phyloP scores from a whole-genome alignment of 768 basidiomycete species.

The Boletus tomentosulus region DNA sequence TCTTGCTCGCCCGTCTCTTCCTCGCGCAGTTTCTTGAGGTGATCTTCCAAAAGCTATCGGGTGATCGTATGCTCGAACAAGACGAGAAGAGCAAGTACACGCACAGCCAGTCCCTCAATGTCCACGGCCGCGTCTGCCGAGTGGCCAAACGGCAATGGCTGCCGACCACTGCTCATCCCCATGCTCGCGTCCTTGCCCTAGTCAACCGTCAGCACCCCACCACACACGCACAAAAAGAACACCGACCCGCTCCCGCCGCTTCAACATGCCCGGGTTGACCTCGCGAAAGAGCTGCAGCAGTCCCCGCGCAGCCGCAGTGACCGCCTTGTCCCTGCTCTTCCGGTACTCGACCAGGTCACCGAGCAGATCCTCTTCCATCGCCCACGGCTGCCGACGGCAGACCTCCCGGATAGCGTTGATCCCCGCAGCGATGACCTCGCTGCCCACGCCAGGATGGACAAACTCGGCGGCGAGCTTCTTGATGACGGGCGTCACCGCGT shows the following conservation, averaged over 20 bases:
- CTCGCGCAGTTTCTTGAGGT: conserved; percentile 66
- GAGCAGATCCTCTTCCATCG: conserved; percentile 92
- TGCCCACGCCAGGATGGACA: conserved; percentile 93
- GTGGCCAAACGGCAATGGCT: conserved; percentile 82
- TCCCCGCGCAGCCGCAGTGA: conserved; percentile 84
- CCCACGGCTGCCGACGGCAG: conserved; percentile 92
- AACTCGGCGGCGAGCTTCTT: conserved; percentile 93
- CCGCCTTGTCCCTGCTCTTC: conserved; percentile 93
- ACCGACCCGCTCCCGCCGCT: conserved; percentile 77
- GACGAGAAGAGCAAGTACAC: conserved; percentile 23
- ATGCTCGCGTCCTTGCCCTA: conserved; percentile 91
- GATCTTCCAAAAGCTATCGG: conserved; percentile 79
- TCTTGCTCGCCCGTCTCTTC: conserved; percentile 56
- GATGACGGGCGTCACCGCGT: conserved; percentile 83
- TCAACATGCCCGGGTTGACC: conserved; percentile 90
- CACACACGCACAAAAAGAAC: background rate
- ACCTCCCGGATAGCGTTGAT: conserved; percentile 93
- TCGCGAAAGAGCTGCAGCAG: conserved; percentile 91
- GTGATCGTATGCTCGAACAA: background rate
- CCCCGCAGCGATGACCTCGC: conserved; percentile 95
- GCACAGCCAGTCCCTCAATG: conserved; percentile 85
- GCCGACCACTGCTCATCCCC: conserved; percentile 56
- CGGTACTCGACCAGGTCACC: conserved; percentile 92
- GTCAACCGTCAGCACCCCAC: background rate
- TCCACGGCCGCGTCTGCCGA: conserved; percentile 67